Evolutionary conservation across 768 basidiomycete species (phyloP).

Genomic region (Trametes coccinea): DNA sequence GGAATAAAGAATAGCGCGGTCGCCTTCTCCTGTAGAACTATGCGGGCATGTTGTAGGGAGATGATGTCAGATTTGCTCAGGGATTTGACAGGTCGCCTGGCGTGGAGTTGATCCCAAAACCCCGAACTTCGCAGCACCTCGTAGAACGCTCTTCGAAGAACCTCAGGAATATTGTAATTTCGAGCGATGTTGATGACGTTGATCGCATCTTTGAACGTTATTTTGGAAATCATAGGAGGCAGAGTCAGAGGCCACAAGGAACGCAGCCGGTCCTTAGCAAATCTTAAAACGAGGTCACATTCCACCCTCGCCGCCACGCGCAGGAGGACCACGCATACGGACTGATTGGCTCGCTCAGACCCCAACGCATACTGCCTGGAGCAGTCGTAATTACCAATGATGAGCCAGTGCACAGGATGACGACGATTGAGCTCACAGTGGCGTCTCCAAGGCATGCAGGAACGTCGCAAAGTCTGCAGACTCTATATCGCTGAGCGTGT

Average conservation of each 20-base stretch:
- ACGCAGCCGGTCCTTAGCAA: conserved; percentile 31
- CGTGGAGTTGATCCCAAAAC: conserved; percentile 26
- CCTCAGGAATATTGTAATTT: conserved; percentile 28
- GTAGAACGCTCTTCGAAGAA: conserved; percentile 42
- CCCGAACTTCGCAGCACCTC: conserved; percentile 37
- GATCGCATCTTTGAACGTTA: conserved; percentile 22
- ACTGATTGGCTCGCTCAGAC: background rate
- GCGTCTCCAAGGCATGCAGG: background rate
- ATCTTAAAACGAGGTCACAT: conserved; percentile 32
- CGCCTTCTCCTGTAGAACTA: too few relatives aligned
- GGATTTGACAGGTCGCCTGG: background rate
- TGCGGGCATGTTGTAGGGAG: too few relatives aligned
- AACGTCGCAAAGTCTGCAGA: background rate
- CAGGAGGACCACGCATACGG: conserved; percentile 28
- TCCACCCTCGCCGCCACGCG: conserved; percentile 36
- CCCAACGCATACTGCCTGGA: background rate
- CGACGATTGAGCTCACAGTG: background rate
- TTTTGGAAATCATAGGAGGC: background rate
- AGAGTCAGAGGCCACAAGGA: conserved; percentile 29
- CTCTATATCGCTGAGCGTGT: background rate
- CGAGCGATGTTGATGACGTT: conserved; percentile 35
- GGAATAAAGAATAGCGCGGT: too few relatives aligned
- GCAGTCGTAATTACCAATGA: background rate
- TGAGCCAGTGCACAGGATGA: background rate
- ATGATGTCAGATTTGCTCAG: too few relatives aligned